These are phyloP conservation scores for Penicillium sumatraense DNA, from an alignment of 2,329 filamentous ascomycete genomes.

Conservation along the genomic window DNA sequence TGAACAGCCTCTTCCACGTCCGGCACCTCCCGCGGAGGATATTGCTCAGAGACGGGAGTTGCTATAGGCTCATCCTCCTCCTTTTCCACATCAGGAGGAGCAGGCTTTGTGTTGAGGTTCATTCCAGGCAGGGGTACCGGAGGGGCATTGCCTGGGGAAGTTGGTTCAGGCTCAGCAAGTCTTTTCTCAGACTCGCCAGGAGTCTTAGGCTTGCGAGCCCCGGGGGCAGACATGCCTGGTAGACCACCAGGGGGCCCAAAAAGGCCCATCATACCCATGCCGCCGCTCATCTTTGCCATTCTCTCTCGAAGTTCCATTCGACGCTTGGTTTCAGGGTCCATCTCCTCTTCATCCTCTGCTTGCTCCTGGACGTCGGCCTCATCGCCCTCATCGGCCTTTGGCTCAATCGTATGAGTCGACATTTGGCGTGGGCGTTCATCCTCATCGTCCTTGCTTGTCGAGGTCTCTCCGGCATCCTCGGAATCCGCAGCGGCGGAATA, in stretches of 20 bases:
- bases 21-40: constrained; percentile 52
- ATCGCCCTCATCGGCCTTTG: constrained; percentile 48
- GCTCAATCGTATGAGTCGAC: constrained; percentile 34
- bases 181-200: constrained; percentile 40
- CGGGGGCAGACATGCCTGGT: constrained; percentile 58
- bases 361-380: constrained; percentile 59
- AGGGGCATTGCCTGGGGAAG: constrained; percentile 40
- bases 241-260: constrained; percentile 75
- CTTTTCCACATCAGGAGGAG: constrained; percentile 49
- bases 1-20: constrained; percentile 58
- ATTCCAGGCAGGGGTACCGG: constrained; percentile 71
- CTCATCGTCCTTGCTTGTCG: constrained; percentile 74
- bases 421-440: constrained; percentile 59
- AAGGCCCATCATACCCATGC: constrained; percentile 96
- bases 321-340: constrained; percentile 84
- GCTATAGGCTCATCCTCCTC: constrained; percentile 56
- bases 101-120: constrained; percentile 53
- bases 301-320: constrained; percentile 87
- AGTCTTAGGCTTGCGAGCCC: constrained; percentile 56
- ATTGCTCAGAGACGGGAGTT: constrained; percentile 47
- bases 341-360: constrained; percentile 76
- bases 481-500: constrained; percentile 67
- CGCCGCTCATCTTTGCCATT: constrained; percentile 98
- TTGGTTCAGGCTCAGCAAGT: constrained; percentile 37
- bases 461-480: constrained; percentile 65